Conservation (phyloP, 2,329 filamentous ascomycete species). For the Neobulgaria alba region DNA sequence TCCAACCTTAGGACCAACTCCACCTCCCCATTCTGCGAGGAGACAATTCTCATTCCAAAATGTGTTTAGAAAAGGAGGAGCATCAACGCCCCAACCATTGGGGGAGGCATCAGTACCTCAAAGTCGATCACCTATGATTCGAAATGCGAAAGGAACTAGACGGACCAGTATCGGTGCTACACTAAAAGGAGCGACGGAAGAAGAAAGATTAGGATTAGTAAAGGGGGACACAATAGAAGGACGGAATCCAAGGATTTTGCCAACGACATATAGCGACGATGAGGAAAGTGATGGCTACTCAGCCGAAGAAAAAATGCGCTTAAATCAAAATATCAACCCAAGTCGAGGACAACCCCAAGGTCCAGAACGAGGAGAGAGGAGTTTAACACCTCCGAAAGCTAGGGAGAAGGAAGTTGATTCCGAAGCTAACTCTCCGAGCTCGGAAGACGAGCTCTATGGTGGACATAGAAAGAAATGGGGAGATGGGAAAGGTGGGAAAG, state of each 20-base stretch:
- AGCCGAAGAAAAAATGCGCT: not conserved
- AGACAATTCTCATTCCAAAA: conserved; percentile 91
- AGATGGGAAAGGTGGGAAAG: not conserved
- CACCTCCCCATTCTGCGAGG: conserved; percentile 52
- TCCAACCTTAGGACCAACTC: conserved; percentile 38
- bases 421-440: too few species aligned
- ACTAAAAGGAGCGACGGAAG: conserved; percentile 59
- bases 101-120: conserved; percentile 13
- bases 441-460: not conserved
- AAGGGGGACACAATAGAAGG: conserved; percentile 50
- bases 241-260: conserved; percentile 6
- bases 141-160: conserved; percentile 30
- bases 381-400: not conserved
- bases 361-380: not conserved
- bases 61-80: conserved; percentile 47
- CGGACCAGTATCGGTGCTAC: conserved; percentile 31
- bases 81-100: conserved; percentile 2
- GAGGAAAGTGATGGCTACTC: conserved; percentile 9
- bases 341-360: not conserved
- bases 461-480: not conserved
- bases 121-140: conserved; percentile 30
- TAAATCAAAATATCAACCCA: not conserved
- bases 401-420: not conserved
- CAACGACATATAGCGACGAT: conserved; percentile 16
- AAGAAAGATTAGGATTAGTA: conserved; percentile 77